phyloP scores from a whole-genome alignment of 768 basidiomycete genomes.

The Podaxis rugospora region DNA sequence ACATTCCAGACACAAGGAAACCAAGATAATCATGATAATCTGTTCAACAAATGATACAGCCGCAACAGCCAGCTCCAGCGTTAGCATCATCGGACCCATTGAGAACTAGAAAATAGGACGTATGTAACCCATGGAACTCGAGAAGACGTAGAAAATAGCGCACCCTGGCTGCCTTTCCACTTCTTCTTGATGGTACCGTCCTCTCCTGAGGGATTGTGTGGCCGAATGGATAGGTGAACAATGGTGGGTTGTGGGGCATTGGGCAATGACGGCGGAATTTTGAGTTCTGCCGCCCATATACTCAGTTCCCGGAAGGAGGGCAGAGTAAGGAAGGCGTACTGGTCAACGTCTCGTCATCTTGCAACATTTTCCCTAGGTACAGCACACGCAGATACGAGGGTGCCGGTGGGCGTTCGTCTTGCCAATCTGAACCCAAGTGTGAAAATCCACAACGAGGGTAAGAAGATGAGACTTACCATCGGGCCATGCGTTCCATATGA shows the following conservation, averaged over 20 bases:
- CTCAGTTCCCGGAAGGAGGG: not conserved
- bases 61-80: conserved; percentile 12
- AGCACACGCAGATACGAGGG: conserved; percentile 74
- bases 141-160: conserved; percentile 10
- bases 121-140: not conserved
- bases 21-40: not conserved
- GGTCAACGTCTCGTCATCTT: conserved; percentile 74
- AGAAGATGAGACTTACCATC: conserved; percentile 40
- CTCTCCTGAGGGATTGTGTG: conserved; percentile 46
- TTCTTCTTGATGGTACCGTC: conserved; percentile 56
- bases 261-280: conserved; percentile 25
- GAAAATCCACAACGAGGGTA: not conserved
- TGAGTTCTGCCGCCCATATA: conserved; percentile 25
- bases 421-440: conserved; percentile 51
- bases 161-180: conserved; percentile 26
- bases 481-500: conserved; percentile 83
- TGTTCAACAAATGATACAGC: conserved; percentile 14
- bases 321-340: conserved; percentile 37
- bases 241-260: conserved; percentile 46
- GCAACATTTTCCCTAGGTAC: conserved; percentile 76
- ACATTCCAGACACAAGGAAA: not conserved
- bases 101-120: not conserved
- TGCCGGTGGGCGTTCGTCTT: conserved; percentile 71
- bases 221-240: conserved; percentile 71
- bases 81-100: not conserved